Percentiles rank a stretch among this genome's conserved stretches.
phyloP scores from a whole-genome alignment of 2,329 filamentous ascomycete genomes.

The Xylariaceae sp. region DNA sequence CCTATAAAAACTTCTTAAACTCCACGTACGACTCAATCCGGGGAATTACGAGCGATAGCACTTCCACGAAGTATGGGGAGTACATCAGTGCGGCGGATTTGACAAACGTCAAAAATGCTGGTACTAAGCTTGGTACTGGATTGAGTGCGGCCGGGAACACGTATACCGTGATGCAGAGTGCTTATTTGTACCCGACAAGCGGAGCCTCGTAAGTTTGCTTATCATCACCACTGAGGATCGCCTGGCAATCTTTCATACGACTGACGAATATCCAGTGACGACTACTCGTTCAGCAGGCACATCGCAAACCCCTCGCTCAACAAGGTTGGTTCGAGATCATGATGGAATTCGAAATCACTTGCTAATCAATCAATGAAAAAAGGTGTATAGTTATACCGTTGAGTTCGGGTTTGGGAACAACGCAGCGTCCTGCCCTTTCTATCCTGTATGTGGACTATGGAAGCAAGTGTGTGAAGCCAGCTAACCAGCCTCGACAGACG shows the following conservation, averaged over 20 bases:
- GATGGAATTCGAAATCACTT: too few species aligned
- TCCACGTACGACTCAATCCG: constrained; percentile 49
- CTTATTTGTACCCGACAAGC: constrained; percentile 44
- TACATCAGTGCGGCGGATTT: constrained; percentile 41
- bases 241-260: too few species aligned
- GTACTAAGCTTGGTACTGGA: constrained; percentile 34
- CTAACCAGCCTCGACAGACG: constrained; percentile 16
- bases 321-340: constrained; percentile 27
- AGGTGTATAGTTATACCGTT: constrained; percentile 39
- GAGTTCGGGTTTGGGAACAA: constrained; percentile 46
- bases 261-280: constrained; percentile 32
- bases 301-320: constrained; percentile 36
- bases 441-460: constrained; percentile 30
- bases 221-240: too few species aligned
- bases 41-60: constrained; percentile 42
- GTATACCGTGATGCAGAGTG: constrained; percentile 39
- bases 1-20: constrained; percentile 52
- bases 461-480: too few species aligned
- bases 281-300: constrained; percentile 47
- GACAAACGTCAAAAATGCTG: constrained; percentile 32
- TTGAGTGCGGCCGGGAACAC: constrained; percentile 40
- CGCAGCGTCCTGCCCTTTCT: constrained; percentile 40
- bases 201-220: constrained; percentile 28
- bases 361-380: too few species aligned
- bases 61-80: constrained; percentile 42